A percentile compares a stretch with the other conserved stretches of the same genome.
phyloP scores from a whole-genome alignment of 2,329 filamentous ascomycete species.

The Pseudocercospora crystallina region DNA sequence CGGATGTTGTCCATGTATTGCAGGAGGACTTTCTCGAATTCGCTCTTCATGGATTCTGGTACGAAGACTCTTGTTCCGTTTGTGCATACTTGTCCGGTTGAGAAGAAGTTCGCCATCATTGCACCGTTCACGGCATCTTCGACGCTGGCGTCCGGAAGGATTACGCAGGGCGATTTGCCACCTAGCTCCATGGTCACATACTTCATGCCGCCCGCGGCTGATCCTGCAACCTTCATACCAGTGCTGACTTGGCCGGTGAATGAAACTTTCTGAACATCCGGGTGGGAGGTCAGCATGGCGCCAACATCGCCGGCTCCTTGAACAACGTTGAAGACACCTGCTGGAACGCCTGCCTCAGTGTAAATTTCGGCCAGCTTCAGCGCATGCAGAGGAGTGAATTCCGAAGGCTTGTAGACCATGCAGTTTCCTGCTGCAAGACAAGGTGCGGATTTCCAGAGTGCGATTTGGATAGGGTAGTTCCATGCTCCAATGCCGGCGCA shows the following conservation, averaged over 20 bases:
- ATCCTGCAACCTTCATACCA: slow-evolving; percentile 74
- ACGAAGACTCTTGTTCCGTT: slow-evolving; percentile 89
- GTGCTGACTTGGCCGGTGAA: slow-evolving; percentile 88
- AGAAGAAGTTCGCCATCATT: slow-evolving; percentile 94
- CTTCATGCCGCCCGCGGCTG: slow-evolving; percentile 78
- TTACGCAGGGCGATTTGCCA: slow-evolving; percentile 77
- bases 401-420: slow-evolving; percentile 88
- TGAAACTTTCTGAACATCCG: slow-evolving; percentile 76
- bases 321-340: slow-evolving; percentile 83
- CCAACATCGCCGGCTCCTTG: slow-evolving; percentile 79
- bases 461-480: slow-evolving; percentile 92
- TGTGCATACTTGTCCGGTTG: slow-evolving; percentile 86
- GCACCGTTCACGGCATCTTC: slow-evolving; percentile 82
- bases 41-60: slow-evolving; percentile 61
- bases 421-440: slow-evolving; percentile 84
- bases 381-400: slow-evolving; percentile 82
- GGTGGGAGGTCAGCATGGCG: slow-evolving; percentile 70
- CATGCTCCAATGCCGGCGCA: slow-evolving; percentile 86
- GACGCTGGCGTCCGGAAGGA: slow-evolving; percentile 76
- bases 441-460: slow-evolving; percentile 83
- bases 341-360: slow-evolving; percentile 73
- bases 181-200: slow-evolving; percentile 91
- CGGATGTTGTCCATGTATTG: slow-evolving; percentile 70
- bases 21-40: slow-evolving; percentile 68
- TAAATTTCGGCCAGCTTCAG: slow-evolving; percentile 74